Base-by-base conservation (phyloP, 1,284 basidiomycete genomes). In the Ganoderma multipileum region DNA sequence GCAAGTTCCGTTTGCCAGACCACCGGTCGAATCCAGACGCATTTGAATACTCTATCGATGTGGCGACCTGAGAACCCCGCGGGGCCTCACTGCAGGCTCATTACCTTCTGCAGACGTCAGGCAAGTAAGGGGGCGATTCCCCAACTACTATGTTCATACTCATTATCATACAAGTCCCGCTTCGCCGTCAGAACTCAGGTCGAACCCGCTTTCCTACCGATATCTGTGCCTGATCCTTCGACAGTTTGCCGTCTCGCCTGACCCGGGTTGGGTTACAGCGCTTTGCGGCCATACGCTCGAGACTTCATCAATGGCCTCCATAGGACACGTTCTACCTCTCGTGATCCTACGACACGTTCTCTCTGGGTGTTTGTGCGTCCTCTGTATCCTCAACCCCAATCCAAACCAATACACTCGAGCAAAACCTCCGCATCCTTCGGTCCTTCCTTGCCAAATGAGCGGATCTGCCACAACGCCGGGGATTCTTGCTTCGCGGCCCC, bases 381-480 rank as follows among this genome's bases (percentile, higher is more conserved):
- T 50, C 23, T 50, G 23, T 26, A 23, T 50, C 47, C 47, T 50
- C 38, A 39, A 36, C 9, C 36, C 36, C n/a, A 23, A 26, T 26
- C 47, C 47, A 26, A 26, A 7, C 23, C 23, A 50, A 23, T 11
- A 11, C 47, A 12, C 23, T 50, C 47, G 23, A 50, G 23, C 47
- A 50, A 50, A 50, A 12, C 23, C 47, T 23, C 47, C 47, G 47
- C 47, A 11, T 2, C 20, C 23, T 23, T n/a, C 44, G 44, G 47
- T 12, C 23, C 47, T 50, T 50, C n/a, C 47, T 23, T 26, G 47
- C 47, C 47, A 50, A 50, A 23, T 23, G 47, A 50, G 47, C 47
- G 47, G 47, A 50, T 14, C 47, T 50, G 47, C 47, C 47, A 50
- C 47, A 50, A 50, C 47, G 47, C 47, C 47, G 47, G 47, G 23